These are phyloP conservation scores for Chlamydomonas schloesseri DNA, from an alignment of 139 green algal species.

Conservation along the genomic window DNA sequence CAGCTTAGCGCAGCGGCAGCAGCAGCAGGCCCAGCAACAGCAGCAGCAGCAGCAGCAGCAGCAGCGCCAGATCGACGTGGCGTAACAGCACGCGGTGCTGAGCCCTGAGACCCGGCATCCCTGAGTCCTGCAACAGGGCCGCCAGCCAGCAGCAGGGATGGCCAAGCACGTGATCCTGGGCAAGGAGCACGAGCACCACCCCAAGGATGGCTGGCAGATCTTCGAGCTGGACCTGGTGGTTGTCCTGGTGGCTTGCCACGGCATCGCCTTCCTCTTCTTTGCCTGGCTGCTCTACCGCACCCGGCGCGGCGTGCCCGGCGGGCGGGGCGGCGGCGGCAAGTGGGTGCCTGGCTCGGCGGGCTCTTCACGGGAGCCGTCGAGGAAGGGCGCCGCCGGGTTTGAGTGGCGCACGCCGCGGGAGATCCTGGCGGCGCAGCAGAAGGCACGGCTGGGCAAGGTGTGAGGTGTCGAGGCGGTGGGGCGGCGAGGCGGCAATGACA, in stretches of 20 bases:
- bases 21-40: background rate
- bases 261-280: slow-evolving; percentile 41
- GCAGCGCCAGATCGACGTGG: too few species aligned
- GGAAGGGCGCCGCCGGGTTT: background rate
- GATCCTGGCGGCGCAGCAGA: slow-evolving; percentile 36
- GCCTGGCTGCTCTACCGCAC: slow-evolving; percentile 41
- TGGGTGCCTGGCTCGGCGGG: too few species aligned
- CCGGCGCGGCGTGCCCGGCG: background rate
- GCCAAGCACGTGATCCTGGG: slow-evolving; percentile 44
- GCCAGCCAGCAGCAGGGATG: too few species aligned
- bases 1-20: too few species aligned
- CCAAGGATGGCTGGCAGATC: slow-evolving; percentile 22
- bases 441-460: slow-evolving; percentile 43
- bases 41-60: background rate
- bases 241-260: slow-evolving; percentile 35
- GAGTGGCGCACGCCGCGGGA: slow-evolving; percentile 44
- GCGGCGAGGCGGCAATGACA: too few species aligned
- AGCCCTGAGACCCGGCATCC: too few species aligned
- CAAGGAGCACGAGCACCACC: slow-evolving; percentile 46
- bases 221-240: slow-evolving; percentile 32
- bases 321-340: too few species aligned
- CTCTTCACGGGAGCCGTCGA: too few species aligned
- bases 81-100: too few species aligned
- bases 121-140: too few species aligned
- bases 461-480: background rate